Evolutionary conservation across 1,284 basidiomycete genomes (phyloP).

Genomic region (Cryptococcus hybrid): DNA sequence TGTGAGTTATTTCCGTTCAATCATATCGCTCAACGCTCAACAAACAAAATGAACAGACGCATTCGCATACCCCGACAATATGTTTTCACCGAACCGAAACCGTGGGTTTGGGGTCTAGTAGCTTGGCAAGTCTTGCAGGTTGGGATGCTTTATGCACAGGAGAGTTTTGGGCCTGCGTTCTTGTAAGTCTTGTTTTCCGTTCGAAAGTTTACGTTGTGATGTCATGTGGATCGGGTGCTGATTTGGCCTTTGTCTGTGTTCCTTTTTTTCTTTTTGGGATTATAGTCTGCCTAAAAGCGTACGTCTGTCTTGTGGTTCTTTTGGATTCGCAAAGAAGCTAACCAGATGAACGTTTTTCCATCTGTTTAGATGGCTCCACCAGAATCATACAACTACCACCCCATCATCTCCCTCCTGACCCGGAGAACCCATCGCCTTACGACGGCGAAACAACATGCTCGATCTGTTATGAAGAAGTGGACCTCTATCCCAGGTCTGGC

Average conservation of each 20-base stretch:
- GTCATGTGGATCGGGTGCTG: neutral
- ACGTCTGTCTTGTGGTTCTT: neutral
- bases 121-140: constrained; percentile 66
- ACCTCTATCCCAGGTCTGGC: constrained; percentile 46
- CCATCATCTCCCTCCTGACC: constrained; percentile 65
- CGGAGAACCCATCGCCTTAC: constrained; percentile 62
- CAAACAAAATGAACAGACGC: constrained; percentile 58
- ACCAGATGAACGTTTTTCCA: no score
- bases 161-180: constrained; percentile 73
- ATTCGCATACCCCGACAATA: constrained; percentile 75
- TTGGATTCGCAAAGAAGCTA: no score
- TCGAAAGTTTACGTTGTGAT: neutral
- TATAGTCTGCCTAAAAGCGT: constrained; percentile 35
- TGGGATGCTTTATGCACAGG: constrained; percentile 67
- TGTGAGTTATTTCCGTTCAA: constrained; percentile 58
- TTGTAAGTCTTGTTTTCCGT: constrained; percentile 54
- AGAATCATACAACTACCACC: constrained; percentile 79
- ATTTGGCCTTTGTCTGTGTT: neutral
- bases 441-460: constrained; percentile 72
- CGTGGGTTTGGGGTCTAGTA: constrained; percentile 66
- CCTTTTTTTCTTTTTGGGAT: no score
- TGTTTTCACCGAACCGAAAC: constrained; percentile 69
- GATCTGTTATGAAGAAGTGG: constrained; percentile 86
- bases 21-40: neutral
- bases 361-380: constrained; percentile 58